A percentile compares a stretch with the other conserved stretches of the same genome.
Evolutionary conservation across 164 flowering plant genomes (phyloP).

Genomic region (Nelumbo lutea): DNA sequence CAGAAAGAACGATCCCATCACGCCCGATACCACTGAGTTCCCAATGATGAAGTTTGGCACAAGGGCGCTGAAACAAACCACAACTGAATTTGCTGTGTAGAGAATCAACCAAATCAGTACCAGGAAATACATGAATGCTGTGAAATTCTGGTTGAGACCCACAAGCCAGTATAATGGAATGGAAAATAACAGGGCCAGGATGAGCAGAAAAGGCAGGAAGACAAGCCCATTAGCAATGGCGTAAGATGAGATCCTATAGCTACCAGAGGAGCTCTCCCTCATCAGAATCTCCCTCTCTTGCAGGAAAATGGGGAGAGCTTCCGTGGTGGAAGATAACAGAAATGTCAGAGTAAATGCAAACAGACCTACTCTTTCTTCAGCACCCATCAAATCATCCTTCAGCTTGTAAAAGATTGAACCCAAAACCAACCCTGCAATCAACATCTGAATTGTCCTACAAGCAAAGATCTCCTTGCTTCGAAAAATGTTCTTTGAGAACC

Average conservation of each 20-base stretch:
- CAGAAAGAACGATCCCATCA: conserved; percentile 91
- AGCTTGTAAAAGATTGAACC: conserved; percentile 76
- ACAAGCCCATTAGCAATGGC: conserved; percentile 83
- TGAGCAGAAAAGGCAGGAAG: conserved; percentile 76
- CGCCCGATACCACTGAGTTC: conserved; percentile 76
- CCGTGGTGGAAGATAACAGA: conserved; percentile 68
- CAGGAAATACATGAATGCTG: conserved; percentile 59
- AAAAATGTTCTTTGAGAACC: conserved; percentile 73
- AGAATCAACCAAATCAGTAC: conserved; percentile 75
- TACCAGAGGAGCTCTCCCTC: conserved; percentile 86
- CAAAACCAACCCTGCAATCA: conserved; percentile 64
- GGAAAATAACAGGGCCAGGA: conserved; percentile 62
- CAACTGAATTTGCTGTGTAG: conserved; percentile 90
- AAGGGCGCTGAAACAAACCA: conserved; percentile 88
- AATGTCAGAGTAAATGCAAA: conserved; percentile 87
- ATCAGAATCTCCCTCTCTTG: conserved; percentile 89
- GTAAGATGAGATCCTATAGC: conserved; percentile 88
- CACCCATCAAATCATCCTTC: conserved; percentile 50
- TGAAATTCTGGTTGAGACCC: conserved; percentile 50
- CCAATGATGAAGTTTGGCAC: conserved; percentile 95
- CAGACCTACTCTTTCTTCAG: conserved; percentile 70
- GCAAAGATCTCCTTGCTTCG: conserved; percentile 79
- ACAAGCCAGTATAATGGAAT: conserved; percentile 84
- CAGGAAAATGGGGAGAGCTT: conserved; percentile 88
- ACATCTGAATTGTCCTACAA: conserved; percentile 65